Conservation (phyloP, 2,329 filamentous ascomycete genomes). For the Bipolaris sorokiniana region DNA sequence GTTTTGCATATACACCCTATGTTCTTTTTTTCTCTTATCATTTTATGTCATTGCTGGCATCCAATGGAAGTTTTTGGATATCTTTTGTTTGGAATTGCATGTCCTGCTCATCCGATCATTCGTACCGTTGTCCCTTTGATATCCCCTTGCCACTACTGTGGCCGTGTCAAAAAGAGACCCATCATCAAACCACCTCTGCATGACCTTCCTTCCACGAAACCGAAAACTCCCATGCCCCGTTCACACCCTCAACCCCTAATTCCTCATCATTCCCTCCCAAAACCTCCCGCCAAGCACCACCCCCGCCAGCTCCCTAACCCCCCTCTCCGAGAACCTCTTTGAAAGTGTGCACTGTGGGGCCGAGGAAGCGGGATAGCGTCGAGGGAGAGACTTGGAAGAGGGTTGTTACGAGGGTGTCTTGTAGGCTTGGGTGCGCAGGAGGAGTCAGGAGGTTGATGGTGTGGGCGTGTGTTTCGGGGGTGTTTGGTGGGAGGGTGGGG, state of each 20-base stretch:
- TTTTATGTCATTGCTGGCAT: background rate
- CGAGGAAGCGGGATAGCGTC: conserved; percentile 15
- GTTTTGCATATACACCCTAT: background rate
- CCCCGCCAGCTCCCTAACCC: conserved; percentile 12
- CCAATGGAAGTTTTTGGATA: background rate
- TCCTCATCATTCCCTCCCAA: conserved; percentile 19
- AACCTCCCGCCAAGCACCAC: conserved; percentile 11
- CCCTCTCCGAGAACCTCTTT: conserved; percentile 20
- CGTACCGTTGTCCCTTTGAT: too few species aligned
- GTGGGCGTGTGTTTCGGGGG: conserved; percentile 2
- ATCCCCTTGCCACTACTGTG: too few species aligned
- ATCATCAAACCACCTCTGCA: too few species aligned
- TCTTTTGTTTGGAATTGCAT: too few species aligned
- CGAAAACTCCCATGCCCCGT: too few species aligned
- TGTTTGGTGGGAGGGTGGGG: conserved; percentile 8
- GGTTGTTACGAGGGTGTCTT: conserved; percentile 26
- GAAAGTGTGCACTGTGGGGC: conserved; percentile 17
- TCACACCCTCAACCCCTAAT: too few species aligned
- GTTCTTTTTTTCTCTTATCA: background rate
- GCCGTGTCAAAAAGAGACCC: too few species aligned
- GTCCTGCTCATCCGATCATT: too few species aligned
- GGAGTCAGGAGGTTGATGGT: conserved; percentile 21
- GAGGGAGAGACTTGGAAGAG: conserved; percentile 15
- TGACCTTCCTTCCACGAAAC: too few species aligned
- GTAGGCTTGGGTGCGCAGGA: too few species aligned